These are phyloP conservation scores for Tricholoma flavovirens DNA, from an alignment of 768 basidiomycete species.

Conservation along the genomic window DNA sequence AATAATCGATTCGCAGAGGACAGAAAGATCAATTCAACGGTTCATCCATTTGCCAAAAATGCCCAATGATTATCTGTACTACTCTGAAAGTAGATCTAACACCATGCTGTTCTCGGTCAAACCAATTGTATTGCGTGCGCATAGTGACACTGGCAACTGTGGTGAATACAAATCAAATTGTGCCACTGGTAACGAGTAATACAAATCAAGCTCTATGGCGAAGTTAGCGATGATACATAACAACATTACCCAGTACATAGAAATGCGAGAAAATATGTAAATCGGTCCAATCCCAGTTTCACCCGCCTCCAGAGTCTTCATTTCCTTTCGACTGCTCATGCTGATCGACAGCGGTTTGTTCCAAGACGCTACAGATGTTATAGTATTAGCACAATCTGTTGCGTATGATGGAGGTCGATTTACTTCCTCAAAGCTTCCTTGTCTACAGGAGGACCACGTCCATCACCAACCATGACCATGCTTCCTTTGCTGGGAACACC, in stretches of 20 bases:
- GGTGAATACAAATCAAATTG: too few species aligned
- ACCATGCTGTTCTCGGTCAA: background rate
- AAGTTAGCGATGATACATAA: background rate
- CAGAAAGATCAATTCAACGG: too few species aligned
- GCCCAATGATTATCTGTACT: too few species aligned
- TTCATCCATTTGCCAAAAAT: too few species aligned
- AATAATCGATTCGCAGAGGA: too few species aligned
- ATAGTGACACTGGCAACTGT: too few species aligned
- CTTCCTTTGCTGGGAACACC: conserved; percentile 61
- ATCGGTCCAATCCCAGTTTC: background rate
- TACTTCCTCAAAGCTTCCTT: conserved; percentile 53
- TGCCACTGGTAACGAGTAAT: background rate
- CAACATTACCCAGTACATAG: background rate
- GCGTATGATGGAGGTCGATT: conserved; percentile 16
- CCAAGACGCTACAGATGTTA: conserved; percentile 36
- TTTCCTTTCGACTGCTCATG: conserved; percentile 33
- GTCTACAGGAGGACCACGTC: conserved; percentile 54
- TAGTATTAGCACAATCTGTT: background rate
- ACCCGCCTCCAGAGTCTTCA: background rate
- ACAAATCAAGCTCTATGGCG: background rate
- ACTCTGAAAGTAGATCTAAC: background rate
- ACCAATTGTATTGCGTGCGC: too few species aligned
- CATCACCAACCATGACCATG: conserved; percentile 66
- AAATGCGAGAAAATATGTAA: background rate
- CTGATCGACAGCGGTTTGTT: conserved; percentile 44